Evolutionary conservation across 192 early-diverging fungal species (phyloP), one percentile per base, ranked within the genome.

Genomic region (Rhizoclosmatium globosum): DNA sequence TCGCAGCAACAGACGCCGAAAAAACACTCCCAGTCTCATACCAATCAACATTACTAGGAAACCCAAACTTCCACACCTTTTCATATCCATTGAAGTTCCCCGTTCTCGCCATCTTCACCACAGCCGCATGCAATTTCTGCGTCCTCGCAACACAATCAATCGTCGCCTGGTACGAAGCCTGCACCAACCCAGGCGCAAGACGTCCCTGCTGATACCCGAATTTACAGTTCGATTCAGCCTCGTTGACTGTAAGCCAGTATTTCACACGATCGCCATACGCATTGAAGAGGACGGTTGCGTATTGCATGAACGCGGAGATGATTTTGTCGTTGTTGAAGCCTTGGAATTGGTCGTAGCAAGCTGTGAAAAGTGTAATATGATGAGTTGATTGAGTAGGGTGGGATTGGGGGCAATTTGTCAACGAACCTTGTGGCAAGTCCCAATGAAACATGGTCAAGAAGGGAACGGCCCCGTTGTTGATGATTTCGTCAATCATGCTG

Each of bases 191-290:
- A 17, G 72, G 72, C 2, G 72, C 58, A 17, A 74, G 39, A 9
- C 47, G 56, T 4, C 45, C 45, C 42, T 62, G 72, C 41, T 62
- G 41, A 15, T 42, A 42, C 7, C 72, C 41, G 44, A 65, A 79
- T 17, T 76, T 71, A 71, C 83, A 83, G 58, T 75, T 79, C 39
- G 80, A 74, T 21, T 57, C 42, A 19, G 83, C 62, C 57, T 84
- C 83, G 60, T 84, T 84, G 38, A 83, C 11, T 3, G 83, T 84
- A 46, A 83, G 47, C 73, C 72, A 74, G 58, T 84, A 83, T 48
- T 81, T 47, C 4, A 84, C 57, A 41, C 71, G 31, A 48, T 72
- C 48, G 4, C 83, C 83, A 48, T 45, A 76, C 9, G 38, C 47
- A 17, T 46, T 58, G 46, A 84, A 84, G 4, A 84, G 59, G 17